A percentile compares a stretch with the other conserved stretches of the same genome.
phyloP scores from a whole-genome alignment of 2,329 filamentous ascomycete genomes.

The Geosmithia flava region DNA sequence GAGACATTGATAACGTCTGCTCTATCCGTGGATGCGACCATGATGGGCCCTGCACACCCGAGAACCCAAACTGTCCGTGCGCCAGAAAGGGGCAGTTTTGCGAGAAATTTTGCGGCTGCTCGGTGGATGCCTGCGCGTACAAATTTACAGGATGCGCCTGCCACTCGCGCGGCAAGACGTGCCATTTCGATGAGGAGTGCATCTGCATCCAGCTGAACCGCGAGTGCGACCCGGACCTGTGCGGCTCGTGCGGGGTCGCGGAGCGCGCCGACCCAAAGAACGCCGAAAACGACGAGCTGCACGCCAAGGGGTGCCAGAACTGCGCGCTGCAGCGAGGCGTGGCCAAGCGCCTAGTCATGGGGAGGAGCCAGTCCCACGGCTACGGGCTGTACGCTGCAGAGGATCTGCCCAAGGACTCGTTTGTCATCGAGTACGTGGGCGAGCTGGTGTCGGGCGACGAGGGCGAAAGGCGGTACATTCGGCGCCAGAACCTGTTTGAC shows the following conservation, averaged over 20 bases:
- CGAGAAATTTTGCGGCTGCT: constrained; percentile 59
- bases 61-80: constrained; percentile 44
- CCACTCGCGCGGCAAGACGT: constrained; percentile 34
- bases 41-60: constrained; percentile 49
- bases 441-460: constrained; percentile 63
- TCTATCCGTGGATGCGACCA: constrained; percentile 41
- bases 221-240: constrained; percentile 72
- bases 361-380: constrained; percentile 57
- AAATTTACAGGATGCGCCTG: constrained; percentile 60
- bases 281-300: constrained; percentile 42
- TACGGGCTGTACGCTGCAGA: constrained; percentile 67
- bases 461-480: constrained; percentile 52
- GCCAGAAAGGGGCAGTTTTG: constrained; percentile 50
- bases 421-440: constrained; percentile 69
- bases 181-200: constrained; percentile 44
- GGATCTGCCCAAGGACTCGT: constrained; percentile 54
- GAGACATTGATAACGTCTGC: constrained; percentile 35
- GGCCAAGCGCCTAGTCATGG: constrained; percentile 54
- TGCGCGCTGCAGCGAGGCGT: constrained; percentile 57
- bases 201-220: constrained; percentile 61
- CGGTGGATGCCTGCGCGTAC: constrained; percentile 43
- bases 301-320: constrained; percentile 55
- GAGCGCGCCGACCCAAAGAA: constrained; percentile 60
- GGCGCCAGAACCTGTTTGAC: constrained; percentile 48
- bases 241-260: constrained; percentile 54